phyloP scores from a whole-genome alignment of 2,329 filamentous ascomycete species.

The Chrysoporthe austroafricana region DNA sequence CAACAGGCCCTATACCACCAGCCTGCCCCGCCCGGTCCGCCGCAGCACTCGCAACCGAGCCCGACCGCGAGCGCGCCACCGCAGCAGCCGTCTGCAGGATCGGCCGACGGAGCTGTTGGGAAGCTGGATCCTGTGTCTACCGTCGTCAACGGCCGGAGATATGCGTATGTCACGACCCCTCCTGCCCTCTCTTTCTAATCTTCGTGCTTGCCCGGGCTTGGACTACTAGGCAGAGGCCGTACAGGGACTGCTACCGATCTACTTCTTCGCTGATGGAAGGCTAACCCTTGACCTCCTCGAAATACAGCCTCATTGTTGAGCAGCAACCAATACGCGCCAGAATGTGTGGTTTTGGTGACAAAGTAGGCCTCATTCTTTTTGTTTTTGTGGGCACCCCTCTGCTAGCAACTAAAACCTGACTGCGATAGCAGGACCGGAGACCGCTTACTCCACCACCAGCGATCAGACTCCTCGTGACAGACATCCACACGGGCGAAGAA shows the following conservation, averaged over 20 bases:
- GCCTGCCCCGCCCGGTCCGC: conserved; percentile 13
- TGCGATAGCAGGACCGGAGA: conserved; percentile 73
- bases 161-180: conserved; percentile 20
- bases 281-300: background rate
- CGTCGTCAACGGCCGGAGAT: conserved; percentile 24
- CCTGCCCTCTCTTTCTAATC: background rate
- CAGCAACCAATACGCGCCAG: conserved; percentile 92
- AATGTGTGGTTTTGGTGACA: conserved; percentile 99
- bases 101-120: conserved; percentile 1
- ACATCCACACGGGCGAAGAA: conserved; percentile 75
- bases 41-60: conserved; percentile 21
- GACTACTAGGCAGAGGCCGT: background rate
- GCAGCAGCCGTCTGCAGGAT: conserved; percentile 19
- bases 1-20: conserved; percentile 26
- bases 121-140: conserved; percentile 27
- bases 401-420: conserved; percentile 11
- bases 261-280: background rate
- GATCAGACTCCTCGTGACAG: conserved; percentile 79
- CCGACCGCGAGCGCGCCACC: conserved; percentile 16
- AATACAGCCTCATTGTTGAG: conserved; percentile 70
- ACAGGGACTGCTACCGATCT: background rate
- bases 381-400: conserved; percentile 10
- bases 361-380: conserved; percentile 58
- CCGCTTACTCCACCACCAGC: conserved; percentile 96
- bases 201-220: background rate